A percentile compares a stretch with the other conserved stretches of the same genome.
Evolutionary conservation across 2,329 filamentous ascomycete genomes (phyloP).

Genomic region (Calonectria montana): DNA sequence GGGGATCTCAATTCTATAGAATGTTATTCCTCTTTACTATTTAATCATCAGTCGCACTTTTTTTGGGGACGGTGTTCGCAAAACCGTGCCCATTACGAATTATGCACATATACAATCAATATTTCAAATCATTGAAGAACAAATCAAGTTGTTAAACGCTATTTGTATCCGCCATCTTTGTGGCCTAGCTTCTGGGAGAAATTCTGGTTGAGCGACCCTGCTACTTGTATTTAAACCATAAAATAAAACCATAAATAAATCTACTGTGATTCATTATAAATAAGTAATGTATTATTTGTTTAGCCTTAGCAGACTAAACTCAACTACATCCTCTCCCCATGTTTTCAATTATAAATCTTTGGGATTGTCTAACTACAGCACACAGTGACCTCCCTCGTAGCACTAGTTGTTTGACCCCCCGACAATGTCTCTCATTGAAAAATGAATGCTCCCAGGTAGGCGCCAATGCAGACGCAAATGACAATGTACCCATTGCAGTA

Average conservation of each 20-base stretch:
- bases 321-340: too few species aligned
- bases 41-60: neutral
- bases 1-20: neutral
- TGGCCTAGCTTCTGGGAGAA: too few species aligned
- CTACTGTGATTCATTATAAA: neutral
- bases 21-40: neutral
- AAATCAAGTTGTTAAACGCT: too few species aligned
- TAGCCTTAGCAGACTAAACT: too few species aligned
- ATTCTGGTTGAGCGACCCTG: too few species aligned
- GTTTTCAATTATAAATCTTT: neutral
- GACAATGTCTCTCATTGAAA: constrained; percentile 75
- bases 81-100: too few species aligned
- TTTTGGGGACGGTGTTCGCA: neutral
- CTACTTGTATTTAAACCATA: too few species aligned
- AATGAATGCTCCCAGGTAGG: constrained; percentile 77
- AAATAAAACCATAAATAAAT: too few species aligned
- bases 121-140: too few species aligned
- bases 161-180: too few species aligned
- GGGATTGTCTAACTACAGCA: constrained; percentile 50
- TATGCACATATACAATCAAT: too few species aligned
- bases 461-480: constrained; percentile 83
- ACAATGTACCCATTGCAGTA: constrained; percentile 80
- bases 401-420: constrained; percentile 46
- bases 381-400: constrained; percentile 52
- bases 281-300: too few species aligned